These are phyloP conservation scores for Fragaria ananassa DNA, from an alignment of 306 rosid genomes.

Conservation along the genomic window DNA sequence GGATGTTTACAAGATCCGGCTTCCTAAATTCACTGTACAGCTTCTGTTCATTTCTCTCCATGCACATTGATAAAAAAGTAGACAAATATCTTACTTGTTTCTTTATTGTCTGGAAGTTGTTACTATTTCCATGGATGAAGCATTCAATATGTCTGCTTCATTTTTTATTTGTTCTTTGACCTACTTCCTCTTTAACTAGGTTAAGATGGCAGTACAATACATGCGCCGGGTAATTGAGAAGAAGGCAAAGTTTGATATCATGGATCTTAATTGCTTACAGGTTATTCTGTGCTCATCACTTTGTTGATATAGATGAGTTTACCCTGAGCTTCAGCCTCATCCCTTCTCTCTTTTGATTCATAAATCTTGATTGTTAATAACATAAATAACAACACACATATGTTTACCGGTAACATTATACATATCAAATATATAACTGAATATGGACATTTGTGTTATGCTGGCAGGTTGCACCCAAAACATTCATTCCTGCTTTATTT, in stretches of 20 bases:
- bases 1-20: constrained; percentile 91
- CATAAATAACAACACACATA: neutral
- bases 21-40: constrained; percentile 90
- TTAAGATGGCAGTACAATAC: constrained; percentile 90
- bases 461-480: constrained; percentile 75
- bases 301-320: constrained; percentile 13
- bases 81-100: neutral
- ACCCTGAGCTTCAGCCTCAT: neutral
- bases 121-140: constrained; percentile 14
- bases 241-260: constrained; percentile 94
- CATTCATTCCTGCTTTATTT: constrained; percentile 83
- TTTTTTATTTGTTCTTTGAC: constrained; percentile 11
- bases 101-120: neutral
- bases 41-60: constrained; percentile 4
- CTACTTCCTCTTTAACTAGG: constrained; percentile 42
- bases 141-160: neutral
- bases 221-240: constrained; percentile 90
- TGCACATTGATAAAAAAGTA: neutral
- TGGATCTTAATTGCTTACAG: constrained; percentile 86
- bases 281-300: constrained; percentile 38
- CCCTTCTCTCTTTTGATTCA: neutral
- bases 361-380: neutral
- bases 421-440: neutral
- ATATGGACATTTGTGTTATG: neutral
- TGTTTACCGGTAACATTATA: neutral